phyloP scores from a whole-genome alignment of 768 basidiomycete species.

The Naematelia encephala region DNA sequence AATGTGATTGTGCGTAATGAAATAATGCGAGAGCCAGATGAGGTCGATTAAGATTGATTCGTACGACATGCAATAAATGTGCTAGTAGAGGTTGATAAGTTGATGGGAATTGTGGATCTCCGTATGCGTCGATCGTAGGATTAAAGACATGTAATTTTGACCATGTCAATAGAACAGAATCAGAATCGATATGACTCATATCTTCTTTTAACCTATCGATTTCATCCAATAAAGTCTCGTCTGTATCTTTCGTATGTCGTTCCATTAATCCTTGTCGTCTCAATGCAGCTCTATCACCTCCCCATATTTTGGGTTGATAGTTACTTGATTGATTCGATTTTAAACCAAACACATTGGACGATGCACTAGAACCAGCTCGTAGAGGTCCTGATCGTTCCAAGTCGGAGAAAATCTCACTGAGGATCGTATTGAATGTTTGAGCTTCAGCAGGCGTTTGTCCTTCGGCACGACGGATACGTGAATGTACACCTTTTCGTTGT shows the following conservation, averaged over 20 bases:
- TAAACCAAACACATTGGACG: not conserved
- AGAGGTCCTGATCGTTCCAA: constrained; percentile 9
- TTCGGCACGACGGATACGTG: constrained; percentile 8
- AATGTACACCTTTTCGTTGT: constrained; percentile 14
- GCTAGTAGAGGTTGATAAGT: constrained; percentile 74
- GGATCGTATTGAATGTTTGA: constrained; percentile 21
- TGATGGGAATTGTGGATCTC: constrained; percentile 47
- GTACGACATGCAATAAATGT: constrained; percentile 70
- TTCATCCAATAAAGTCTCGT: constrained; percentile 25
- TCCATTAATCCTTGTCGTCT: constrained; percentile 2
- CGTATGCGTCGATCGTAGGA: not conserved
- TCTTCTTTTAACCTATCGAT: constrained; percentile 43
- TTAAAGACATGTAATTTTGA: constrained; percentile 29
- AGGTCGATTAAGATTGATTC: constrained; percentile 74
- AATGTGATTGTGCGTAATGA: constrained; percentile 69
- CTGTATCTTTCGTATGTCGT: constrained; percentile 13
- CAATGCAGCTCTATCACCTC: not conserved
- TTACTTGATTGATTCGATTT: not conserved
- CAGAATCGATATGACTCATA: constrained; percentile 24
- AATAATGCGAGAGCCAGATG: constrained; percentile 79
- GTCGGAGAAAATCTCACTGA: constrained; percentile 26
- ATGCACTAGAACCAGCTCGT: not conserved
- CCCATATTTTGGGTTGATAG: constrained; percentile 5
- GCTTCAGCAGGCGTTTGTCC: constrained; percentile 29
- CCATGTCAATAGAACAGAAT: constrained; percentile 39